Percentiles rank a stretch among this genome's conserved stretches.
These are phyloP conservation scores for Centrapalus pauciflorus DNA, from an alignment of 129 eudicot genomes.

Conservation along the genomic window DNA sequence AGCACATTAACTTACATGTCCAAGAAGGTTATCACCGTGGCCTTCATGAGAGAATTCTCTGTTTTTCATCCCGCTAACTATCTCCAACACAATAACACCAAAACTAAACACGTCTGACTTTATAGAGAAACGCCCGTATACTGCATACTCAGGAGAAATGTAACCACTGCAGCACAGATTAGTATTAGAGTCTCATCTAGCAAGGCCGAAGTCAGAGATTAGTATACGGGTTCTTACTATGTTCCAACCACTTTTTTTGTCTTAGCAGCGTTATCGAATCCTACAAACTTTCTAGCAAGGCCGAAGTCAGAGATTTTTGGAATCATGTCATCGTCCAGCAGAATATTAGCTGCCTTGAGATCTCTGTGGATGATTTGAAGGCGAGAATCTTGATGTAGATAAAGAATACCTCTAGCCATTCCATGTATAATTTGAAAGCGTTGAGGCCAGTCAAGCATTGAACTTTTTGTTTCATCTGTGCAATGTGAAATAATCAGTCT, in stretches of 20 bases:
- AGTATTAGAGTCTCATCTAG: neutral
- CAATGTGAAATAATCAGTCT: neutral
- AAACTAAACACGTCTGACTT: conserved; percentile 35
- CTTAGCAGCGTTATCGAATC: neutral
- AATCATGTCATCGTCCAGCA: conserved; percentile 35
- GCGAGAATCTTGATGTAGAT: conserved; percentile 52
- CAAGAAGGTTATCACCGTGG: conserved; percentile 38
- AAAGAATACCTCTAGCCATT: conserved; percentile 41
- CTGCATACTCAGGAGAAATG: conserved; percentile 32
- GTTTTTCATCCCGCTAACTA: conserved; percentile 30
- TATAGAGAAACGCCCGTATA: conserved; percentile 21
- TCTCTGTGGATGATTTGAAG: conserved; percentile 41
- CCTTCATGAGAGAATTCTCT: conserved; percentile 20
- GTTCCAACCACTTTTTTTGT: conserved; percentile 41
- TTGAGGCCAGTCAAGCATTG: conserved; percentile 25
- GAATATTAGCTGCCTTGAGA: conserved; percentile 35
- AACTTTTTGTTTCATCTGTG: conserved; percentile 18
- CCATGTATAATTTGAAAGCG: conserved; percentile 34
- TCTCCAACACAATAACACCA: conserved; percentile 31
- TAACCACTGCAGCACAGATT: conserved; percentile 19
- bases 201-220: no score
- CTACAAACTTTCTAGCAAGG: conserved; percentile 32
- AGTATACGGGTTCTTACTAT: conserved; percentile 29
- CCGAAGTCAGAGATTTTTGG: conserved; percentile 58
- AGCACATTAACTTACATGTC: conserved; percentile 36